These are phyloP conservation scores for Ceratocystiopsis sp. DNA, from an alignment of 2,329 filamentous ascomycete genomes.

Conservation along the genomic window DNA sequence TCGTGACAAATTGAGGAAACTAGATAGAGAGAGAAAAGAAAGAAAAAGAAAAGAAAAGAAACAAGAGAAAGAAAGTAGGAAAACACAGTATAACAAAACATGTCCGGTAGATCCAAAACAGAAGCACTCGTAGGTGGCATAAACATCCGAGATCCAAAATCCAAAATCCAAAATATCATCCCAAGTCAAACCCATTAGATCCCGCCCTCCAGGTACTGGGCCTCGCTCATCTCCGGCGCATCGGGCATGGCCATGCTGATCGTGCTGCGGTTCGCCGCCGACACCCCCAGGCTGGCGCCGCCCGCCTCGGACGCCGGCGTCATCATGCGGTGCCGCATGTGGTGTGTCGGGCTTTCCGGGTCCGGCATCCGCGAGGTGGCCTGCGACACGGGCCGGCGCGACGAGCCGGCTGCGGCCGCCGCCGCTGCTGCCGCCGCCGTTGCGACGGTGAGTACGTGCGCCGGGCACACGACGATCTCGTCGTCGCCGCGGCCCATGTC, in stretches of 20 bases:
- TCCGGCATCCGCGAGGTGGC: slow-evolving; percentile 11
- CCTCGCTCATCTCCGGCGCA: slow-evolving; percentile 8
- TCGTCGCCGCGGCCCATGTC: slow-evolving; percentile 77
- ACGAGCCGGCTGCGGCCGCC: slow-evolving; percentile 9
- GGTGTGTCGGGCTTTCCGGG: slow-evolving; percentile 1
- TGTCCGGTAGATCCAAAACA: neutral
- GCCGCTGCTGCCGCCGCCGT: slow-evolving; percentile 11
- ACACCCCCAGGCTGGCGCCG: slow-evolving; percentile 21
- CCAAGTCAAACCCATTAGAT: slow-evolving; percentile 8
- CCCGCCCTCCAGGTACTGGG: slow-evolving; percentile 17
- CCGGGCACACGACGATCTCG: slow-evolving; percentile 87
- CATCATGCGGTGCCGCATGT: slow-evolving; percentile 15
- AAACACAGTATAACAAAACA: neutral
- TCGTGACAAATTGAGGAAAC: slow-evolving; percentile 5
- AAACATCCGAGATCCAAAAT: neutral
- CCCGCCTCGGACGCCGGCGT: slow-evolving; percentile 36
- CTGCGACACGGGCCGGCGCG: slow-evolving; percentile 8
- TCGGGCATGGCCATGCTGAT: slow-evolving; percentile 20
- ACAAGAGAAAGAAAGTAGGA: neutral
- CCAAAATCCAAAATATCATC: no score
- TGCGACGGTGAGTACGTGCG: slow-evolving; percentile 68
- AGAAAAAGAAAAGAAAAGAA: neutral
- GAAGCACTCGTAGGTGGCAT: neutral
- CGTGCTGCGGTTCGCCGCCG: slow-evolving; percentile 20
- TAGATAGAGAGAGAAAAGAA: neutral